Conservation (phyloP, 2,329 filamentous ascomycete genomes). For the Colletotrichum incanum region DNA sequence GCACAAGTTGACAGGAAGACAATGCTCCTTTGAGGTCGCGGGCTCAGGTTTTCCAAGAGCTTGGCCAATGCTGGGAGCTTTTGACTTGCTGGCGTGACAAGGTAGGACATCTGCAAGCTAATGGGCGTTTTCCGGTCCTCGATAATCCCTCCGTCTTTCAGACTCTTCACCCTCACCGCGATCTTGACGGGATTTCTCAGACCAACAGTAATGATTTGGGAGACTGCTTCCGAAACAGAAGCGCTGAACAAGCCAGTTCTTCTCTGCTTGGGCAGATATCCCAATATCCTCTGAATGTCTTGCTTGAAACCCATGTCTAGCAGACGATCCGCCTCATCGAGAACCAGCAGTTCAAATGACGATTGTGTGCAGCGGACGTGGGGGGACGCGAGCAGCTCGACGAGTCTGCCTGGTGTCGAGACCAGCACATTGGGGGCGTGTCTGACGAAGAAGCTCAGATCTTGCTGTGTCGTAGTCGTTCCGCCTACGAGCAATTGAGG, state of each 20-base stretch:
- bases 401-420: conserved; percentile 89
- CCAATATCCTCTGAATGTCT: conserved; percentile 88
- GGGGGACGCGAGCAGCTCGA: conserved; percentile 88
- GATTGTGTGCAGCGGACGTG: conserved; percentile 91
- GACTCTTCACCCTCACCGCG: conserved; percentile 87
- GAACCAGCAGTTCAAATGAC: conserved; percentile 90
- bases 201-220: conserved; percentile 92
- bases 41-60: conserved; percentile 79
- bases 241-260: conserved; percentile 95
- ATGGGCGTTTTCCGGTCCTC: conserved; percentile 92
- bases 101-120: conserved; percentile 92
- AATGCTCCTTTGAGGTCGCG: conserved; percentile 86
- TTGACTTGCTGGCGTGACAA: conserved; percentile 81
- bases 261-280: conserved; percentile 89
- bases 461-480: conserved; percentile 83
- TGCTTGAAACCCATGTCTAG: conserved; percentile 95
- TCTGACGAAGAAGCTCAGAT: conserved; percentile 87
- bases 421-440: conserved; percentile 91
- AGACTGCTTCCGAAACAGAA: conserved; percentile 94
- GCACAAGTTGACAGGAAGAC: conserved; percentile 95
- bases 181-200: conserved; percentile 96
- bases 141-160: conserved; percentile 74
- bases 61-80: conserved; percentile 84
- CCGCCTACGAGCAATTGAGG: conserved; percentile 93
- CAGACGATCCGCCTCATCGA: conserved; percentile 95